These are phyloP conservation scores for Aspergillus sp. DNA, from an alignment of 2,329 filamentous ascomycete genomes.

Conservation along the genomic window DNA sequence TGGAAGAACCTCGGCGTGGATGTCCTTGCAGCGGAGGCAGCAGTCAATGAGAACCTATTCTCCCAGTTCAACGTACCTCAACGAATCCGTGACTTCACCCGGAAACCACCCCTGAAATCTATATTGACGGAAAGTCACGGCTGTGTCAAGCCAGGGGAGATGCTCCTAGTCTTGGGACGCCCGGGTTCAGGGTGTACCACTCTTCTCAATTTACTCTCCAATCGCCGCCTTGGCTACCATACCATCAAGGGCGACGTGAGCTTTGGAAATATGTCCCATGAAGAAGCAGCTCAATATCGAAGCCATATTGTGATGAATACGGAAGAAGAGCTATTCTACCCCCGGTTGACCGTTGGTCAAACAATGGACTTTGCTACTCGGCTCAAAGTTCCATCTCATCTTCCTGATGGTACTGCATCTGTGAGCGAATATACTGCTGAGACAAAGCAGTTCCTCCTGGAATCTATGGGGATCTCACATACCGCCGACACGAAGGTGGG, in stretches of 20 bases:
- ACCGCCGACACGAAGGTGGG: conserved; percentile 66
- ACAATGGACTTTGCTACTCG: conserved; percentile 61
- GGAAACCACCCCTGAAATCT: conserved; percentile 60
- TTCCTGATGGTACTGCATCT: conserved; percentile 64
- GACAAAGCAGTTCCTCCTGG: conserved; percentile 56
- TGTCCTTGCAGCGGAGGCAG: conserved; percentile 61
- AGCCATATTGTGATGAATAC: conserved; percentile 61
- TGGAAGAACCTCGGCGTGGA: conserved; percentile 66
- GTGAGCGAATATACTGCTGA: conserved; percentile 55
- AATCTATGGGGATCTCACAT: conserved; percentile 58
- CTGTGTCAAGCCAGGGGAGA: conserved; percentile 71
- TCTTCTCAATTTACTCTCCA: conserved; percentile 67
- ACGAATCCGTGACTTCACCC: conserved; percentile 53
- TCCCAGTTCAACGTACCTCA: conserved; percentile 59
- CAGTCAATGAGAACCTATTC: conserved; percentile 64
- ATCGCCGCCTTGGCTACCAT: conserved; percentile 61
- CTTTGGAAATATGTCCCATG: conserved; percentile 51
- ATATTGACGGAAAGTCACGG: conserved; percentile 66
- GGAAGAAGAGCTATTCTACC: conserved; percentile 56
- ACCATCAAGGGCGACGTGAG: conserved; percentile 60
- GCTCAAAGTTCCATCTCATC: conserved; percentile 69
- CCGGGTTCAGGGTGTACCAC: conserved; percentile 71
- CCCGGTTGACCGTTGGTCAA: conserved; percentile 52
- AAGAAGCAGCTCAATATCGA: conserved; percentile 50
- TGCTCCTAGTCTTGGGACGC: conserved; percentile 68